Evolutionary conservation across 805 yeast genomes (phyloP).

Genomic region (Cyberlindnera samutprakarnensis): DNA sequence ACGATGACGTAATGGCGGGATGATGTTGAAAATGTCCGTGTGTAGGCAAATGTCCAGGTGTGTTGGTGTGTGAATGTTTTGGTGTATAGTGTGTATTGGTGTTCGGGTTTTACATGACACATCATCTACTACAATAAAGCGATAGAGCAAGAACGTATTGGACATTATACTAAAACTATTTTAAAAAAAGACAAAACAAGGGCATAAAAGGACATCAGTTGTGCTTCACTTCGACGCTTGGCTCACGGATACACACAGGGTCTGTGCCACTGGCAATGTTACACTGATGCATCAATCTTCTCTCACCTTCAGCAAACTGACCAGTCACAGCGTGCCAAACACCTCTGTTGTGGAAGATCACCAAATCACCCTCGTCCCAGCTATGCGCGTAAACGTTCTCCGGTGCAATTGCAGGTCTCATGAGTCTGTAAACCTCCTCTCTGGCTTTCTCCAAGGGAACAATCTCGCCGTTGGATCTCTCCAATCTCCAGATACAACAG

Average conservation of each 20-base stretch:
- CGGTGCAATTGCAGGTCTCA: slow-evolving; percentile 84
- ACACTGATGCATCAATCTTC: slow-evolving; percentile 88
- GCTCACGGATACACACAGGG: slow-evolving; percentile 35
- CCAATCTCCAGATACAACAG: slow-evolving; percentile 68
- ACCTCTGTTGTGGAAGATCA: slow-evolving; percentile 81
- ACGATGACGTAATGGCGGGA: too few species aligned
- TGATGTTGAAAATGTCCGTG: too few species aligned
- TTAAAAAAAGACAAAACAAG: neutral
- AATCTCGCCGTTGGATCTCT: slow-evolving; percentile 46
- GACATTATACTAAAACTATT: too few species aligned
- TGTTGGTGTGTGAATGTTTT: too few species aligned
- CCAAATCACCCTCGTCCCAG: slow-evolving; percentile 81
- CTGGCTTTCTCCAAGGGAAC: slow-evolving; percentile 70
- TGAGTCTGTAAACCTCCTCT: slow-evolving; percentile 57
- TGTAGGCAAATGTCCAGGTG: too few species aligned
- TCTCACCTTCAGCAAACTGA: slow-evolving; percentile 71
- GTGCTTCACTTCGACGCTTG: too few species aligned
- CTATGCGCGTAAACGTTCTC: slow-evolving; percentile 68
- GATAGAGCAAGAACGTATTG: neutral
- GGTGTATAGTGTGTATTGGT: too few species aligned
- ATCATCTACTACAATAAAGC: too few species aligned
- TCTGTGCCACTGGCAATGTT: slow-evolving; percentile 79
- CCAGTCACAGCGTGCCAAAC: slow-evolving; percentile 93
- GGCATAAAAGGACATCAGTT: neutral
- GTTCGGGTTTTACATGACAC: too few species aligned